phyloP scores from a whole-genome alignment of 441 rosid genomes.

The Pelargonium hybrid region DNA sequence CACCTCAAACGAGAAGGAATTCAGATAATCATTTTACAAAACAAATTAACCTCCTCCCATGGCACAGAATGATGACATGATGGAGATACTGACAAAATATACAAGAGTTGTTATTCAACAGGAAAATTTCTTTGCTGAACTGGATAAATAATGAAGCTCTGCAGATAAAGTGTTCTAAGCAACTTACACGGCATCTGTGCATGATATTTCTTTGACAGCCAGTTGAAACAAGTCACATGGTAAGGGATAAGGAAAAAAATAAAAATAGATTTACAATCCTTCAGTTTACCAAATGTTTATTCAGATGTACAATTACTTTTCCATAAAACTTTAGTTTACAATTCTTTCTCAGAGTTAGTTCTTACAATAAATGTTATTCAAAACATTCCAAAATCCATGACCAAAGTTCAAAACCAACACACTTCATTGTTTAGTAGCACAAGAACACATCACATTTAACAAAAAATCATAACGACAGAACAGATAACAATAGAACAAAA shows the following conservation, averaged over 20 bases:
- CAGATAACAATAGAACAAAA: background rate
- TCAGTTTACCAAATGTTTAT: background rate
- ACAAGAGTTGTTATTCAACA: too few relatives aligned
- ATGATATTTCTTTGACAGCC: background rate
- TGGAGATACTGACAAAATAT: too few relatives aligned
- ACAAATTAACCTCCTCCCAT: too few relatives aligned
- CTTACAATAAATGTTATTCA: background rate
- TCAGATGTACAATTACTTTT: background rate
- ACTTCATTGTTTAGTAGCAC: background rate
- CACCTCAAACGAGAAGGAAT: too few relatives aligned
- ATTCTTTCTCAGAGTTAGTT: slow-evolving; percentile 1
- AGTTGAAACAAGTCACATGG: background rate
- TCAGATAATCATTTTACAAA: too few relatives aligned
- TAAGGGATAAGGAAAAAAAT: background rate
- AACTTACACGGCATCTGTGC: background rate
- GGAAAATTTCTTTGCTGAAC: too few relatives aligned
- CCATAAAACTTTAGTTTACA: background rate
- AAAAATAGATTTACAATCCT: background rate
- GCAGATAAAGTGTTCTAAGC: too few relatives aligned
- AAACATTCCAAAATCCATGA: background rate
- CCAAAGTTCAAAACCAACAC: background rate
- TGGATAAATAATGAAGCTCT: too few relatives aligned
- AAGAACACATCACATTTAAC: background rate
- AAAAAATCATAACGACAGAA: slow-evolving; percentile 5
- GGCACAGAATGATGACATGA: too few relatives aligned